phyloP scores from a whole-genome alignment of 306 rosid species.

The Lathyrus tuberosus region DNA sequence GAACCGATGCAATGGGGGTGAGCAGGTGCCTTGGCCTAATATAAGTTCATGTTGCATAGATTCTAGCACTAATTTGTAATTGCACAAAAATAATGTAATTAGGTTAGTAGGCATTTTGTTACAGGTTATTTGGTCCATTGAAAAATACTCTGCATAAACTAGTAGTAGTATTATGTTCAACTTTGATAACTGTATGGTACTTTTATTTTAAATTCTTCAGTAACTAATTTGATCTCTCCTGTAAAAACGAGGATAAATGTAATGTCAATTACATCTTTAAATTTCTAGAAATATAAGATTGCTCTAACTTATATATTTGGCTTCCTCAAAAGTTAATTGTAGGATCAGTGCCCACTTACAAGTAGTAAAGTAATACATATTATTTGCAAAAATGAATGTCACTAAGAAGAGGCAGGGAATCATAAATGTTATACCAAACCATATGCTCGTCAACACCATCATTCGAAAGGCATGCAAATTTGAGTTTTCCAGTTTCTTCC shows the following conservation, averaged over 20 bases:
- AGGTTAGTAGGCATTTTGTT: slow-evolving; percentile 6
- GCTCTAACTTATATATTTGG: not conserved
- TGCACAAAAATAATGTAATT: slow-evolving; percentile 1
- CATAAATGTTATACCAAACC: slow-evolving; percentile 70
- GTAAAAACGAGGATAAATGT: slow-evolving; percentile 9
- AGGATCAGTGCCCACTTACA: not conserved
- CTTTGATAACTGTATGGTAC: not conserved
- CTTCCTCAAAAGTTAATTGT: not conserved
- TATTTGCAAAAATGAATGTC: not conserved
- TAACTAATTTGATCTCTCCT: slow-evolving; percentile 10
- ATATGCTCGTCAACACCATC: slow-evolving; percentile 90
- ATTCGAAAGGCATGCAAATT: slow-evolving; percentile 72
- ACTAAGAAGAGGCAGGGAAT: not conserved
- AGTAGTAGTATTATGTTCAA: slow-evolving; percentile 2
- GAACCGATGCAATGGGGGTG: not conserved
- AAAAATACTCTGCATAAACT: not conserved
- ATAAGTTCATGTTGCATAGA: not conserved
- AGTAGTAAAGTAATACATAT: not conserved
- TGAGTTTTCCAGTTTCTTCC: slow-evolving; percentile 94
- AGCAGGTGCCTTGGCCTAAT: slow-evolving; percentile 9
- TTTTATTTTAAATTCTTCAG: not conserved
- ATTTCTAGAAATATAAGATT: not conserved
- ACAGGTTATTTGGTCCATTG: not conserved
- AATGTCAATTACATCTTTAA: slow-evolving; percentile 20
- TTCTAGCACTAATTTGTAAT: slow-evolving; percentile 18